Evolutionary conservation across 2,329 filamentous ascomycete genomes (phyloP).

Genomic region (Aureobasidium sp.): DNA sequence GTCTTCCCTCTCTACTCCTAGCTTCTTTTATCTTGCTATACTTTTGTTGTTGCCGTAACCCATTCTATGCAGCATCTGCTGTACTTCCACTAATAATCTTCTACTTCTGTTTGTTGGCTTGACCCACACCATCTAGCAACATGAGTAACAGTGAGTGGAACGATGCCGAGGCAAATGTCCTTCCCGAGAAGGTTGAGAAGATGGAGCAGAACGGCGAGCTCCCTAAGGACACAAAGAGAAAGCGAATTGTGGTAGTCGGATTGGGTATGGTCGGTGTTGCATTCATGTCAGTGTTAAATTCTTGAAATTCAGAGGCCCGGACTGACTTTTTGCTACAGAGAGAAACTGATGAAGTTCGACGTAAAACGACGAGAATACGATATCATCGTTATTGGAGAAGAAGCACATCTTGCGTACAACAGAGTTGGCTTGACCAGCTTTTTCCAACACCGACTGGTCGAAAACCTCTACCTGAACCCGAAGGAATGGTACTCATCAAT

Average conservation of each 20-base stretch:
- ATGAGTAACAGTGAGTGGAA: slow-evolving; percentile 42
- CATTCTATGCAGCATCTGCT: slow-evolving; percentile 2
- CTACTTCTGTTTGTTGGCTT: not conserved
- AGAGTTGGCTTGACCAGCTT: slow-evolving; percentile 83
- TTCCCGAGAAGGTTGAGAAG: slow-evolving; percentile 38
- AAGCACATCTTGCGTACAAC: slow-evolving; percentile 83
- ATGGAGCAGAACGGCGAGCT: slow-evolving; percentile 29
- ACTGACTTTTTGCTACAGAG: slow-evolving; percentile 45
- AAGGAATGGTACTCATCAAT: slow-evolving; percentile 70
- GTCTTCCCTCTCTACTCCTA: not conserved
- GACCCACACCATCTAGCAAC: slow-evolving; percentile 8
- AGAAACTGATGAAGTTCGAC: slow-evolving; percentile 83
- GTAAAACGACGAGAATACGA: slow-evolving; percentile 68
- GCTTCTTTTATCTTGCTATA: slow-evolving; percentile 7
- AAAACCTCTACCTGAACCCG: slow-evolving; percentile 83
- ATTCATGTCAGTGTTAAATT: slow-evolving; percentile 60
- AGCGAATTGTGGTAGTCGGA: slow-evolving; percentile 74
- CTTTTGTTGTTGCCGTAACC: not conserved
- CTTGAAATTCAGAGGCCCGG: too few relatives aligned
- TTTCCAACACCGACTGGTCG: slow-evolving; percentile 77
- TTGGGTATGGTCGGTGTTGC: slow-evolving; percentile 88
- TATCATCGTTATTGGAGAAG: slow-evolving; percentile 80
- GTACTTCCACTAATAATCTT: not conserved
- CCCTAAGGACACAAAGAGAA: slow-evolving; percentile 39
- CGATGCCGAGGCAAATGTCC: slow-evolving; percentile 38